A percentile compares a stretch with the other conserved stretches of the same genome.
These are phyloP conservation scores for Starmerella floricola DNA, from an alignment of 805 yeast species.

Conservation along the genomic window DNA sequence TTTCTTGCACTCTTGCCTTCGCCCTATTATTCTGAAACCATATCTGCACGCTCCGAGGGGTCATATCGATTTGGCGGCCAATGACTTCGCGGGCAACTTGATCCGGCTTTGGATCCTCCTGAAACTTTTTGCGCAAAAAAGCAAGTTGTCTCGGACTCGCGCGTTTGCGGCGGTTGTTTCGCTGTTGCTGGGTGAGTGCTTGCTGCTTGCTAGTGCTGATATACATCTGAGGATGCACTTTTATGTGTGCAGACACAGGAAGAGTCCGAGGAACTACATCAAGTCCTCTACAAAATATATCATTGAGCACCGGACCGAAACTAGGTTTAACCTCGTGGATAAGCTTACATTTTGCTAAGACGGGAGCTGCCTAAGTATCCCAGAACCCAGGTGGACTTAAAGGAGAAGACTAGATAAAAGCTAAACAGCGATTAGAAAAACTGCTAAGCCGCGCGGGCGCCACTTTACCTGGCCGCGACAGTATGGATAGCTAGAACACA, in stretches of 20 bases:
- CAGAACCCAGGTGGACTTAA: too few species aligned
- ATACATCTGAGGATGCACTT: too few species aligned
- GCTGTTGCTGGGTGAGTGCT: slow-evolving; percentile 28
- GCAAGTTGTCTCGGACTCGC: slow-evolving; percentile 74
- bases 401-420: too few species aligned
- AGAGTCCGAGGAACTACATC: not conserved
- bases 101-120: slow-evolving; percentile 60
- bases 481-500: too few species aligned
- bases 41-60: slow-evolving; percentile 77
- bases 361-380: too few species aligned
- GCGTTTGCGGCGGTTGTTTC: slow-evolving; percentile 44
- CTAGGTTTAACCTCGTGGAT: too few species aligned
- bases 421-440: too few species aligned
- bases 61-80: slow-evolving; percentile 63
- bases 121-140: slow-evolving; percentile 55
- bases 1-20: slow-evolving; percentile 30
- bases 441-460: too few species aligned
- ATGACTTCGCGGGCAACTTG: slow-evolving; percentile 32
- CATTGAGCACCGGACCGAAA: not conserved
- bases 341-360: too few species aligned
- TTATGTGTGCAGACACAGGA: too few species aligned
- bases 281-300: not conserved
- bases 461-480: too few species aligned
- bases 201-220: not conserved
- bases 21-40: slow-evolving; percentile 83